phyloP scores from a whole-genome alignment of 148 eudicot species.

The Chenopodium suecicum region DNA sequence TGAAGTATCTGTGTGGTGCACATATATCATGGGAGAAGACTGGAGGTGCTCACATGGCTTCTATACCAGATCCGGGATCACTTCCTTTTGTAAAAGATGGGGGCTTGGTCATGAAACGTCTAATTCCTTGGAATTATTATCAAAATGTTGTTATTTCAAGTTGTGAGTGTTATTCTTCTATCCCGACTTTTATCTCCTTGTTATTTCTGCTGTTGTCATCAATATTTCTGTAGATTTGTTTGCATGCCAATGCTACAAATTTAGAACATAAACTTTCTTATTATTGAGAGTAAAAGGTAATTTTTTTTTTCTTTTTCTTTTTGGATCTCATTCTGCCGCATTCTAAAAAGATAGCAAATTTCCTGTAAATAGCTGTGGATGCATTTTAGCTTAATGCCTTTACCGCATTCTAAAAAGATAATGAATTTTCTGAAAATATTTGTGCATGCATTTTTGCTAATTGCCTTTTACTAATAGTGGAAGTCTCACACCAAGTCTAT shows the following conservation, averaged over 20 bases:
- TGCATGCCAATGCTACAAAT: constrained; percentile 8
- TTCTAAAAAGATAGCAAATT: not conserved
- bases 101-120: constrained; percentile 66
- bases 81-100: constrained; percentile 58
- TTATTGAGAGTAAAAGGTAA: not conserved
- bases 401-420: not conserved
- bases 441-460: not conserved
- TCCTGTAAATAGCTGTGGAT: not conserved
- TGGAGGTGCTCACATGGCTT: constrained; percentile 73
- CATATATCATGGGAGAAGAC: constrained; percentile 99
- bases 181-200: constrained; percentile 7
- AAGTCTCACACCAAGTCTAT: not conserved
- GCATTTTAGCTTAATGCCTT: too few species aligned
- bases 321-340: not conserved
- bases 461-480: not conserved
- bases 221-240: not conserved
- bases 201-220: not conserved
- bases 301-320: not conserved
- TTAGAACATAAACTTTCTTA: not conserved
- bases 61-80: constrained; percentile 67
- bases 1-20: constrained; percentile 80
- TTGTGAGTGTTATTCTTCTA: constrained; percentile 50
- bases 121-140: constrained; percentile 93
- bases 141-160: constrained; percentile 98
- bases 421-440: not conserved